phyloP scores from a whole-genome alignment of 2,329 filamentous ascomycete genomes.

The Colletotrichum sp. region DNA sequence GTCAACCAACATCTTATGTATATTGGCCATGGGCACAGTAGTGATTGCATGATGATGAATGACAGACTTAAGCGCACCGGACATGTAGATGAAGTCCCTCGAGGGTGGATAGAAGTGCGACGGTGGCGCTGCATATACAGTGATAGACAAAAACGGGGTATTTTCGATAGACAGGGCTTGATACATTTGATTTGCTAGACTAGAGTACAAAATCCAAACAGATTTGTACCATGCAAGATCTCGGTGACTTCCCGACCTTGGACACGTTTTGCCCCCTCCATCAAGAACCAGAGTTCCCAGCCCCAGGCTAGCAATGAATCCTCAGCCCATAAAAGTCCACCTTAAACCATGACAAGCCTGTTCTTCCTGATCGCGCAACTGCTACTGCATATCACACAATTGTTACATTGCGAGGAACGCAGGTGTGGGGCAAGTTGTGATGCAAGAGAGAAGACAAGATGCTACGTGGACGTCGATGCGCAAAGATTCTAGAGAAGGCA shows the following conservation, averaged over 20 bases:
- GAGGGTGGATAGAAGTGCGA: not conserved
- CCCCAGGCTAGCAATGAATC: not conserved
- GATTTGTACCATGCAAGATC: not conserved
- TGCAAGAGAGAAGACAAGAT: not conserved
- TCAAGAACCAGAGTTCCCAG: not conserved
- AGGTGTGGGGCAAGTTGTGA: fast-evolving
- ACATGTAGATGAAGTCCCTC: not conserved
- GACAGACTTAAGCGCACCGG: fast-evolving
- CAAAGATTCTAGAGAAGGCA: not conserved
- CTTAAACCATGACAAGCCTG: not conserved
- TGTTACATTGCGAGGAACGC: not conserved
- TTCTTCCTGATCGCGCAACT: not conserved
- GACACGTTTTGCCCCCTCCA: not conserved
- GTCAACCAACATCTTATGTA: not conserved
- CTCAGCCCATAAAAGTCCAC: not conserved
- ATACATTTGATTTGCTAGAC: not conserved
- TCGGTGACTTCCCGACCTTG: not conserved
- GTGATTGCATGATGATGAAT: not conserved
- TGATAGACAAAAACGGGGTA: not conserved
- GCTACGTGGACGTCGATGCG: not conserved
- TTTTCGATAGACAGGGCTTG: not conserved
- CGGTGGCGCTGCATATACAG: not conserved
- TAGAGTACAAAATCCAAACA: not conserved
- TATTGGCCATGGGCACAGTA: fast-evolving
- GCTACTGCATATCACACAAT: not conserved